Evolutionary conservation across 2,329 filamentous ascomycete genomes (phyloP), one percentile per base, ranked within the genome.

Genomic region (Rhytidhysteron rufulum): DNA sequence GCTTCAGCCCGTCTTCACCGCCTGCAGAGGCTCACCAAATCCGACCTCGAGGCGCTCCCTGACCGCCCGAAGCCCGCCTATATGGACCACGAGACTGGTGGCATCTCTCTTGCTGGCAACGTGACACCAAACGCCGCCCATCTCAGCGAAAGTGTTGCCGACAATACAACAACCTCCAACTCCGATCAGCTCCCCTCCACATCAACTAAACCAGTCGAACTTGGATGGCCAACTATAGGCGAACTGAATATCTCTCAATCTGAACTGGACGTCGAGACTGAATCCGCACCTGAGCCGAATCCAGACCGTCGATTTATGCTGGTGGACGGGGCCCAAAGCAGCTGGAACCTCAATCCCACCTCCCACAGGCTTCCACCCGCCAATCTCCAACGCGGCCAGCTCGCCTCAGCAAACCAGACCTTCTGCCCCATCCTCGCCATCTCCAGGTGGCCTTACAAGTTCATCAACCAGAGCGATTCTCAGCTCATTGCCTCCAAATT

Each of bases 381-480:
- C 6, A 30, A 42, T 10, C 49, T 62, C 1, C 43, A 47, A 18
- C 46, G 48, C 24, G 66, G 66, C 22, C 53, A 68, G 24, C 50
- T 62, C 15, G 57, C 62, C 3, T 53, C 60, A 4, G 17, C 52
- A 16, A 53, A 50, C 17, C 55, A 64, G 33, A 42, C 41, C 25
- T 73, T 71, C 49, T 58, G 55, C 16, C 65, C 71, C 1, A 66
- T 74, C 35, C 30, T 58, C 5, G 65, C 79, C 0, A 63, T 87
- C 18, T 61, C 67, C 19, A 71, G 69, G 16, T 88, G 83, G 51
- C 78, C 80, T 0, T 72, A 77, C 46, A 71, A 65, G 40, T 86
- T 77, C 57, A 75, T 83, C 31, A 74, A 75, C 40, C 73, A 72
- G 43, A 44, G 48, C 10, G 53, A 56, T 40, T 51, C 50, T 42